Percentiles rank a stretch among this genome's conserved stretches.
phyloP scores from a whole-genome alignment of 768 basidiomycete genomes.

The Termitomyces titanicus region DNA sequence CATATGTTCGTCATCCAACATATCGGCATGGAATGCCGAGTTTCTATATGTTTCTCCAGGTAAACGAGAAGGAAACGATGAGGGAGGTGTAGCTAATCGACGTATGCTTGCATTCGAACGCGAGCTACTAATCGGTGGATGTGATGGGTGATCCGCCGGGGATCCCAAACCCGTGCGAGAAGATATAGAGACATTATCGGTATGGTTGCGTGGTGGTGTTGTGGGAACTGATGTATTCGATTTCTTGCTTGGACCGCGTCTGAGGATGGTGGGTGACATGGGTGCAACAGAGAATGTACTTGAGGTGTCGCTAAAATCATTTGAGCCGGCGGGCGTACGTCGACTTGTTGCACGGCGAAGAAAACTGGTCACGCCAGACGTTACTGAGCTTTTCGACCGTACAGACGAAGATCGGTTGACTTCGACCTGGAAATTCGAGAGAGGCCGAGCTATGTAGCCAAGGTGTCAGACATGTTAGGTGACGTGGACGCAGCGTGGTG shows the following conservation, averaged over 20 bases:
- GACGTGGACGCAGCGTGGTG: neutral
- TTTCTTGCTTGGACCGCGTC: constrained; percentile 41
- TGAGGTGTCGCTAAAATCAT: constrained; percentile 46
- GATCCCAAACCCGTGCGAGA: constrained; percentile 32
- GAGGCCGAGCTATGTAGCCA: constrained; percentile 27
- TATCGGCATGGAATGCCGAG: constrained; percentile 33
- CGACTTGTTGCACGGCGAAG: constrained; percentile 47
- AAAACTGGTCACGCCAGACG: constrained; percentile 47
- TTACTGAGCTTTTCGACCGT: constrained; percentile 47
- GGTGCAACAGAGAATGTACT: constrained; percentile 40
- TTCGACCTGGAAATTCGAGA: constrained; percentile 39
- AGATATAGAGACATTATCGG: constrained; percentile 40
- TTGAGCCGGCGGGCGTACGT: constrained; percentile 29
- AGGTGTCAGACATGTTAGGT: constrained; percentile 2
- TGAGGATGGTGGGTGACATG: constrained; percentile 35
- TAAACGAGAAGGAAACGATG: constrained; percentile 45
- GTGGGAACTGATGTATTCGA: constrained; percentile 48
- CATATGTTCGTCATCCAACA: constrained; percentile 53
- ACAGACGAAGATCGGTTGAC: constrained; percentile 49
- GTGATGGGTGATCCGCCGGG: constrained; percentile 24
- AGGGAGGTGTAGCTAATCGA: constrained; percentile 52
- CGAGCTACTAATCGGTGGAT: constrained; percentile 29
- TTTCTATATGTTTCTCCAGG: constrained; percentile 33
- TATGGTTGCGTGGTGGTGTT: constrained; percentile 34
- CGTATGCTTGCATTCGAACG: constrained; percentile 44